phyloP scores from a whole-genome alignment of 805 yeast genomes.

The Starmerella bombicola region DNA sequence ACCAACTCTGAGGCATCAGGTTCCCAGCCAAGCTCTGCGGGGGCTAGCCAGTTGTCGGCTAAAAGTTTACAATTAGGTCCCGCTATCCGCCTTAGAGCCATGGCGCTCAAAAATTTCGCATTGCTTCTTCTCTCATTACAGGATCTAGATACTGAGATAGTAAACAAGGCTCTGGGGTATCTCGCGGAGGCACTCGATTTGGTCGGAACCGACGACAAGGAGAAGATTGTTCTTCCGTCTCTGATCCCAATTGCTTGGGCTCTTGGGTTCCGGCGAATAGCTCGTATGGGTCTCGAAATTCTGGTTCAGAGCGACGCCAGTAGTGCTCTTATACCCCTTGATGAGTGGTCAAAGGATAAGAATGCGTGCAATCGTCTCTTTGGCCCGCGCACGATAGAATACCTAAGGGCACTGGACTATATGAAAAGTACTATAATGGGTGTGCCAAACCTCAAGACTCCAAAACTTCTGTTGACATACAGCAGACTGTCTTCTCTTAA shows the following conservation, averaged over 20 bases:
- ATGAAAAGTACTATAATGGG: background rate
- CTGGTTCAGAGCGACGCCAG: constrained; percentile 15
- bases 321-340: constrained; percentile 15
- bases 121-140: constrained; percentile 41
- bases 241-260: constrained; percentile 14
- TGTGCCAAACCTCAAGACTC: constrained; percentile 3
- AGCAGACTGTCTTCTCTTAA: background rate
- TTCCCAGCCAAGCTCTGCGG: background rate
- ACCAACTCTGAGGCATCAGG: background rate
- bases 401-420: constrained; percentile 12
- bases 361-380: constrained; percentile 3
- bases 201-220: constrained; percentile 17
- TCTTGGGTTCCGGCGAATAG: constrained; percentile 13
- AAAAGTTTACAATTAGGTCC: constrained; percentile 24
- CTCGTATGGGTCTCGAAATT: constrained; percentile 20
- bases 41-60: background rate
- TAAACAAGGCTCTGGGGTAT: constrained; percentile 9
- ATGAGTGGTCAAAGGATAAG: constrained; percentile 7
- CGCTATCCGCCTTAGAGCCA: constrained; percentile 57
- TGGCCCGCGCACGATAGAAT: constrained; percentile 16
- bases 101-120: constrained; percentile 74
- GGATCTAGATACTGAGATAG: constrained; percentile 9
- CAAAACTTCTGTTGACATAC: constrained; percentile 1
- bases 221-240: constrained; percentile 13
- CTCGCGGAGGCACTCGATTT: constrained; percentile 18